phyloP scores from a whole-genome alignment of 768 basidiomycete species.

The Kwoniella mangroviensis region DNA sequence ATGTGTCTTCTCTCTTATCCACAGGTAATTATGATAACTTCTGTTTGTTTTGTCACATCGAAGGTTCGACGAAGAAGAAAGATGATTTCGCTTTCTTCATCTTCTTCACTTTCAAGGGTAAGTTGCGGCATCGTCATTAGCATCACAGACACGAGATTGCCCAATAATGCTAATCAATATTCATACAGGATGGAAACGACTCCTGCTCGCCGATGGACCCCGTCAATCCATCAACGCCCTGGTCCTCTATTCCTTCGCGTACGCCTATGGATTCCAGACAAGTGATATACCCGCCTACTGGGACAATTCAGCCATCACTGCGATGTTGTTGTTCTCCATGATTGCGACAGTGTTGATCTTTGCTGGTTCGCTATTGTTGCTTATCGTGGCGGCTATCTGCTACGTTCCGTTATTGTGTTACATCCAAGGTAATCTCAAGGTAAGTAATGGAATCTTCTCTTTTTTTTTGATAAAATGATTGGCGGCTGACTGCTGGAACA shows the following conservation, averaged over 20 bases:
- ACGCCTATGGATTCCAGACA: conserved; percentile 76
- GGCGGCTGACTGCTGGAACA: not conserved
- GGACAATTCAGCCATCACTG: conserved; percentile 70
- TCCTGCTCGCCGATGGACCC: conserved; percentile 89
- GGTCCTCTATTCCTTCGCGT: conserved; percentile 89
- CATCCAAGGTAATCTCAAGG: conserved; percentile 97
- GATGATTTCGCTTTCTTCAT: conserved; percentile 99
- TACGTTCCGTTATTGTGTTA: conserved; percentile 95
- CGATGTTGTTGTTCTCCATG: conserved; percentile 82
- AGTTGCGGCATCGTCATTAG: conserved; percentile 35
- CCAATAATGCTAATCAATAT: too few relatives aligned
- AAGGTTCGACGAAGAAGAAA: conserved; percentile 90
- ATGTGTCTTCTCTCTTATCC: not conserved
- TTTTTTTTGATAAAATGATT: conserved; percentile 5
- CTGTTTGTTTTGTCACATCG: conserved; percentile 97
- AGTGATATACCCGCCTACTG: conserved; percentile 61
- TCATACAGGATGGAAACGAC: conserved; percentile 76
- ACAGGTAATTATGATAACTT: conserved; percentile 94
- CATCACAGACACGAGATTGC: too few relatives aligned
- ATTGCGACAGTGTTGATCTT: conserved; percentile 90
- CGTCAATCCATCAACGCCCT: conserved; percentile 97
- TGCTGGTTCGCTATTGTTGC: conserved; percentile 75
- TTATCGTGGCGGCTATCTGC: conserved; percentile 80
- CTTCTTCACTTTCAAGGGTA: conserved; percentile 99
- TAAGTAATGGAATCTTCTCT: conserved; percentile 48